phyloP scores from a whole-genome alignment of 257 asterid genomes.

The Jacaranda copaia region DNA sequence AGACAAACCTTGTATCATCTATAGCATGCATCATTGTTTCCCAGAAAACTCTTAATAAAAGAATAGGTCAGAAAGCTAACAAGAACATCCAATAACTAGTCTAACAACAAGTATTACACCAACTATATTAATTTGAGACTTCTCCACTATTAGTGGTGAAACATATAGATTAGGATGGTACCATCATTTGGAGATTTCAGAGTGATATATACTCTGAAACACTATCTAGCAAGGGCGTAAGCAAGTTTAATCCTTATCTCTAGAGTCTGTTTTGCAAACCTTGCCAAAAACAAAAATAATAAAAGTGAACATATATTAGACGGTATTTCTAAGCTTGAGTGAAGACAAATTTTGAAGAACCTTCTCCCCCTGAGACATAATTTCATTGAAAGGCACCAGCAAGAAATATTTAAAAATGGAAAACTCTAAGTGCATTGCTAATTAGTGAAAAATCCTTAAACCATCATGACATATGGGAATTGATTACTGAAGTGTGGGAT shows the following conservation, averaged over 20 bases:
- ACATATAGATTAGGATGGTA: conserved; percentile 42
- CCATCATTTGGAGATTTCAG: conserved; percentile 94
- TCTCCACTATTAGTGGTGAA: conserved; percentile 25
- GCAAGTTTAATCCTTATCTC: conserved; percentile 94
- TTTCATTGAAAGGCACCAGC: neutral
- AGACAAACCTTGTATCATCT: conserved; percentile 90
- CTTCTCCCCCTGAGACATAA: neutral
- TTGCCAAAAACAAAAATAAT: conserved; percentile 33
- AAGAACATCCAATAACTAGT: conserved; percentile 99
- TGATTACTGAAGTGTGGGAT: neutral
- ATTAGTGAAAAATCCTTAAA: neutral
- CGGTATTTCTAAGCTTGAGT: conserved; percentile 17
- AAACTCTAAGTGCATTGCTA: neutral
- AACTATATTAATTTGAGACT: conserved; percentile 42
- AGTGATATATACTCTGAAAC: conserved; percentile 95
- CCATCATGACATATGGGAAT: neutral
- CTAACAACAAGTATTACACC: conserved; percentile 53
- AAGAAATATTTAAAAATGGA: neutral
- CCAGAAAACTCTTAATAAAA: conserved; percentile 81
- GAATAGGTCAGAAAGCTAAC: conserved; percentile 92
- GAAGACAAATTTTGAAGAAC: neutral
- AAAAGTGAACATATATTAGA: conserved; percentile 20
- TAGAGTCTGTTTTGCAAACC: conserved; percentile 75
- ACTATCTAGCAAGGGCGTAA: conserved; percentile 93
- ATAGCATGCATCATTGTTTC: conserved; percentile 97